Conservation (phyloP, 768 basidiomycete genomes). For the Pisolithus sp. region DNA sequence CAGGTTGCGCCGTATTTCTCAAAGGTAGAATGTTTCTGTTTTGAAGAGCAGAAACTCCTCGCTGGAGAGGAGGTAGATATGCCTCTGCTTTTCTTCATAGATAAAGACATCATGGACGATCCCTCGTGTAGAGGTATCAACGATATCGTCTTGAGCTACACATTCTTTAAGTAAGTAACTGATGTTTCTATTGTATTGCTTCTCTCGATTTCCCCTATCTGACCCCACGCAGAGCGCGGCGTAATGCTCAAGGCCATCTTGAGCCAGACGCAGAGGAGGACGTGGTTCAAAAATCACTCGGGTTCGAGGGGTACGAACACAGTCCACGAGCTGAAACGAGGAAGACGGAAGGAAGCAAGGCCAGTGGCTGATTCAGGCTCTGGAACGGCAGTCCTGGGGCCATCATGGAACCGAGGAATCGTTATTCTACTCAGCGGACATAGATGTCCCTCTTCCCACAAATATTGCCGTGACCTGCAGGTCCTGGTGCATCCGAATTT, state of each 20-base stretch:
- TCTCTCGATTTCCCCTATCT: neutral
- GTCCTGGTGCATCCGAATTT: no score
- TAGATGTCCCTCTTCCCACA: neutral
- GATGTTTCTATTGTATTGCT: neutral
- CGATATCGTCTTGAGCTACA: slow-evolving; percentile 92
- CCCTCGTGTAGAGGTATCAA: slow-evolving; percentile 81
- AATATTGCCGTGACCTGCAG: no score
- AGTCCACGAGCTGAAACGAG: slow-evolving; percentile 28
- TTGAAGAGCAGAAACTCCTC: slow-evolving; percentile 93
- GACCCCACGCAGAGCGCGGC: slow-evolving; percentile 56
- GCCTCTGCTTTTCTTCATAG: slow-evolving; percentile 97
- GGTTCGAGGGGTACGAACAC: slow-evolving; percentile 60
- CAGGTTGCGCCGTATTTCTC: slow-evolving; percentile 98
- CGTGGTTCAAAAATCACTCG: slow-evolving; percentile 72
- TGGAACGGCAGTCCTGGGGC: neutral
- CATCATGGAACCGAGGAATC: neutral
- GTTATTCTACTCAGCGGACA: neutral
- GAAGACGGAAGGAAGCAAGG: slow-evolving; percentile 6
- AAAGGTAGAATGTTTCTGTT: slow-evolving; percentile 99
- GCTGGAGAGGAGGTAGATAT: slow-evolving; percentile 97
- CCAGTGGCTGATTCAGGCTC: neutral
- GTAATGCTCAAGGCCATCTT: slow-evolving; percentile 78
- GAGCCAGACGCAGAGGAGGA: slow-evolving; percentile 87
- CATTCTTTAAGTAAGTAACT: slow-evolving; percentile 82
- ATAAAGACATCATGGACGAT: slow-evolving; percentile 94